Conservation (phyloP, 164 flowering plant species). For the Macadamia integrifolia region DNA sequence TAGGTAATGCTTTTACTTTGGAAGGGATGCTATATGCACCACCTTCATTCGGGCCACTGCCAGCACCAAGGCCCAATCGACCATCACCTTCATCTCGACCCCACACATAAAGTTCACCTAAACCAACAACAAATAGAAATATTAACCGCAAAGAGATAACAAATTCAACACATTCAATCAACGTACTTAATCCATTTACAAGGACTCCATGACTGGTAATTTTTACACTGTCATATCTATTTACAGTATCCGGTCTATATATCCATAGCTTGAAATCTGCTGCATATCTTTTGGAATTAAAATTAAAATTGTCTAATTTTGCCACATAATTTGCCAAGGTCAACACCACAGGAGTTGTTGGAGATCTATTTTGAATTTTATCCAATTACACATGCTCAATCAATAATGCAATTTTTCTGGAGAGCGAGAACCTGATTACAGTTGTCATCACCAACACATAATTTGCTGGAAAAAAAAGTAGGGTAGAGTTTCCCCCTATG, state of each 20-base stretch:
- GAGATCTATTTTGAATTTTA: too few species aligned
- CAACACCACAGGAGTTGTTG: not conserved
- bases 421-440: too few species aligned
- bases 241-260: too few species aligned
- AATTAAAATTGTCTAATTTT: not conserved
- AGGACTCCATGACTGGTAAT: too few species aligned
- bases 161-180: not conserved
- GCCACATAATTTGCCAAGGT: not conserved
- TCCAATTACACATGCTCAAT: too few species aligned
- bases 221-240: too few species aligned
- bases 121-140: slow-evolving; percentile 5
- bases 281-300: not conserved
- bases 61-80: slow-evolving; percentile 82
- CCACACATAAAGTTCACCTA: slow-evolving; percentile 86
- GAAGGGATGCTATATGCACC: slow-evolving; percentile 73
- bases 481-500: too few species aligned
- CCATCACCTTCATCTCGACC: slow-evolving; percentile 99
- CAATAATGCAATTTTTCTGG: too few species aligned
- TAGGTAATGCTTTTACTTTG: slow-evolving; percentile 63
- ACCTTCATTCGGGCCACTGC: slow-evolving; percentile 78
- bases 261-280: too few species aligned
- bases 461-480: too few species aligned
- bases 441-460: too few species aligned
- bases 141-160: not conserved
- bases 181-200: not conserved